Base-by-base conservation (phyloP, 768 basidiomycete species). In the Tephrocybe sp. region DNA sequence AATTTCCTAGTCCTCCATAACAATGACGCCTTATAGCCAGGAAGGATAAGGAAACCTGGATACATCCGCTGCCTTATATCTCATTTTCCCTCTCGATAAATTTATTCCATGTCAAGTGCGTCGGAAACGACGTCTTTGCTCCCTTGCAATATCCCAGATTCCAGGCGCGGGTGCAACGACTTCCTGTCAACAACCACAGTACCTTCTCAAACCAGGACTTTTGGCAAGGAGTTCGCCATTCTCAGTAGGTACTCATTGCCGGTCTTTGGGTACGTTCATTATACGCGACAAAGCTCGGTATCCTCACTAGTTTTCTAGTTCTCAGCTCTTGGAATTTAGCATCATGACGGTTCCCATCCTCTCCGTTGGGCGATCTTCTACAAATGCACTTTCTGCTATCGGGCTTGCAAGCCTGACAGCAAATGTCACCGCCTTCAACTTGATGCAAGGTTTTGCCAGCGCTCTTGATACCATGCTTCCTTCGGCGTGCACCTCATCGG, bases 381-480 rank as follows among this genome's bases (percentile, higher is more conserved):
- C 92, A 0, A 81, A 80, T 1, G 89, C 92, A 22, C 80, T 98
- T 0, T 95, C 95, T 2, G 92, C 89, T 0, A 81, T 86, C 24
- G 84, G 82, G n/a, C 67, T 88, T 11, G 86, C 79, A 1, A 83
- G 80, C 13, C 86, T 88, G 83, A 86, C 86, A 0, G 82, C 82
- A n/a, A 79, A 76, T 46, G 82, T 84, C 15, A 83, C 88, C 1
- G 86, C 80, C 2, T 87, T 86, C 57, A 87, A 83, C 54, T 84
- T 95, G 46, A 71, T 93, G 8, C 86, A 87, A 56, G 91, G 92
- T 15, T 80, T 94, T 44, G 73, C 81, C 12, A 88, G 86, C 39
- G 84, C 91, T 0, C 80, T 98, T 18, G 96, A 98, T 65, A 94
- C 94, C 0, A 79, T 98, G 58, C 81, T 97, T 9, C 95, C 96